A percentile compares a stretch with the other conserved stretches of the same genome.
Evolutionary conservation across 148 eudicot species (phyloP).

Genomic region (Vaccinium corymbosum): DNA sequence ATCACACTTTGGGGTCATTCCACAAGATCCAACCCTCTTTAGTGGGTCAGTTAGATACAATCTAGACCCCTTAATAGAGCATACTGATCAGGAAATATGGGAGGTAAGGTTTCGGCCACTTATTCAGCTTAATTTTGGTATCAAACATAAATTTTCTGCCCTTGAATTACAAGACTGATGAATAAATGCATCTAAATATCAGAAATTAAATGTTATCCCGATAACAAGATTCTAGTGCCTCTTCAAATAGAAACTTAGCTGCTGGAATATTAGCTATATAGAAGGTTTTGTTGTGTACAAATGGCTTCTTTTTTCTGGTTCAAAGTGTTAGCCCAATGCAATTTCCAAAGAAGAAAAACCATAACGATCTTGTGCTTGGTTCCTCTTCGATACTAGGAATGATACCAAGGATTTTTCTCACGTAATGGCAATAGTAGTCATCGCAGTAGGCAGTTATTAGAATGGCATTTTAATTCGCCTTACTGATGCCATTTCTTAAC

Average conservation of each 20-base stretch:
- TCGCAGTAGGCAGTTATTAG: not conserved
- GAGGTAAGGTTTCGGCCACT: conserved; percentile 11
- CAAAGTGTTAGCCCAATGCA: not conserved
- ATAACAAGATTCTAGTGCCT: not conserved
- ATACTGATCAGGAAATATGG: conserved; percentile 19
- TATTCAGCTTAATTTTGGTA: not conserved
- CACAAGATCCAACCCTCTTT: conserved; percentile 20
- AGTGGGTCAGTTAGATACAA: conserved; percentile 17
- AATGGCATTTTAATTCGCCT: not conserved
- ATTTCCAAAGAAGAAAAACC: not conserved
- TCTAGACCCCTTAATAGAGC: conserved; percentile 16
- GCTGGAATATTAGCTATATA: not conserved
- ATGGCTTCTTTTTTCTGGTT: not conserved
- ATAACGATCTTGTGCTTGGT: not conserved
- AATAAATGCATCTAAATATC: not conserved
- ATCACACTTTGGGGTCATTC: conserved; percentile 17
- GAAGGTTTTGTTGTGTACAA: no score
- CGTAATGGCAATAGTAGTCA: not conserved
- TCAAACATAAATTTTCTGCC: not conserved
- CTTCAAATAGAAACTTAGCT: not conserved
- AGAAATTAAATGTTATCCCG: not conserved
- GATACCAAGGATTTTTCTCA: not conserved
- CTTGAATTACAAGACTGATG: not conserved
- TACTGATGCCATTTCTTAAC: not conserved
- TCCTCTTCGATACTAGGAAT: not conserved